Evolutionary conservation across 129 eudicot species (phyloP).

Genomic region (Scalesia atractyloides): DNA sequence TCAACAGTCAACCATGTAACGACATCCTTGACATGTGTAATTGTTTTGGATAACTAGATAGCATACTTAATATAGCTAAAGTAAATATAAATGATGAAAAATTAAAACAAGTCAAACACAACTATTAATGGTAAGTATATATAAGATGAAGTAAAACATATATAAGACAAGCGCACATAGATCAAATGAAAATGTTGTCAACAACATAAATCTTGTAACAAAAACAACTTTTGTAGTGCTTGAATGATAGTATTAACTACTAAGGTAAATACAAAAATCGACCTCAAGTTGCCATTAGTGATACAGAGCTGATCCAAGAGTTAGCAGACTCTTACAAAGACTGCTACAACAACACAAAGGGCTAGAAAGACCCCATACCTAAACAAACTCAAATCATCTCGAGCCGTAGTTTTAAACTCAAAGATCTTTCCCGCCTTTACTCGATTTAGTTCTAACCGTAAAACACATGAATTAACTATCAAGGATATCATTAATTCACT

Average conservation of each 20-base stretch:
- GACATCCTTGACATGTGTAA: background rate
- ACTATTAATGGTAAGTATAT: background rate
- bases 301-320: background rate
- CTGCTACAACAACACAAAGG: background rate
- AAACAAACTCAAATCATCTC: background rate
- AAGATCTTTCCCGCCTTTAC: background rate
- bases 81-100: background rate
- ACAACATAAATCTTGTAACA: background rate
- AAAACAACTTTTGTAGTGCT: background rate
- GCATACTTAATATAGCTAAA: background rate
- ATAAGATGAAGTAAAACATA: background rate
- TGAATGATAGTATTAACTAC: background rate
- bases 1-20: background rate
- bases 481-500: background rate
- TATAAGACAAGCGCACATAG: background rate
- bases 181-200: background rate
- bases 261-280: slow-evolving; percentile 12
- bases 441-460: background rate
- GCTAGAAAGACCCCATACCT: background rate
- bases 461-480: background rate
- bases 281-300: background rate
- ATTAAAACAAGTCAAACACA: background rate
- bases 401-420: background rate
- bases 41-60: background rate
- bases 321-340: background rate